Base-by-base conservation (phyloP, 2,329 filamentous ascomycete genomes). In the Elsinoe ampelina region DNA sequence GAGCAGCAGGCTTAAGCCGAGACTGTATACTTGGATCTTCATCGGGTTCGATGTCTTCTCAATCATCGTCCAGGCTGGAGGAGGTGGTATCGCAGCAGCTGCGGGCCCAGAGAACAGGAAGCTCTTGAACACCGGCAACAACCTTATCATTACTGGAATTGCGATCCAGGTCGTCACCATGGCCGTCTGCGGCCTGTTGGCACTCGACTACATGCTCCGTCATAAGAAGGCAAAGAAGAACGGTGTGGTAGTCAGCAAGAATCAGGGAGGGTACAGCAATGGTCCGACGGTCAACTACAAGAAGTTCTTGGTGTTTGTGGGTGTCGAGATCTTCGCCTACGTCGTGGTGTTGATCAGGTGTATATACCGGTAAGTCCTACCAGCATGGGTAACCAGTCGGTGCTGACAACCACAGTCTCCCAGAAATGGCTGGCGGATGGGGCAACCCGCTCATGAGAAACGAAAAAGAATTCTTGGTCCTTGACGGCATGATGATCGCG, bases 271-370 rank as follows among this genome's bases (percentile, higher is more conserved):
- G 72, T 15, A 63, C 63, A 57, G 67, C 26, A n/a, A 34, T 7
- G 48, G n/a, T 54, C 55, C 58, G 55, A 17, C 13, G 7, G 47
- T 57, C 45, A 52, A 45, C 47, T 36, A 51, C 26, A 59, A 34
- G 8, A 57, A 67, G 20, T 84, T 85, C 70, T 72, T 72, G 56
- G 72, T 72, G 11, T 85, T 85, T 67, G 67, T 83, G 4, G 64
- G 63, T n/a, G 80, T 78, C 10, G 72, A 86, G 15, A 66, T 71
- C 1, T 66, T 85, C 1, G 76, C 82, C 1, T 83, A 82, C n/a
- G 54, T 85, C 11, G 78, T 76, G 64, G 83, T 88, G 64, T 81
- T 87, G 62, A 80, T 81, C 63, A 74, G 85, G 22, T 83, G 80
- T 63, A 77, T 83, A 43, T 88, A 83, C 69, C 79, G 85, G 61